Evolutionary conservation across 164 flowering plant species (phyloP).

Genomic region (Chimonanthus salicifolius): DNA sequence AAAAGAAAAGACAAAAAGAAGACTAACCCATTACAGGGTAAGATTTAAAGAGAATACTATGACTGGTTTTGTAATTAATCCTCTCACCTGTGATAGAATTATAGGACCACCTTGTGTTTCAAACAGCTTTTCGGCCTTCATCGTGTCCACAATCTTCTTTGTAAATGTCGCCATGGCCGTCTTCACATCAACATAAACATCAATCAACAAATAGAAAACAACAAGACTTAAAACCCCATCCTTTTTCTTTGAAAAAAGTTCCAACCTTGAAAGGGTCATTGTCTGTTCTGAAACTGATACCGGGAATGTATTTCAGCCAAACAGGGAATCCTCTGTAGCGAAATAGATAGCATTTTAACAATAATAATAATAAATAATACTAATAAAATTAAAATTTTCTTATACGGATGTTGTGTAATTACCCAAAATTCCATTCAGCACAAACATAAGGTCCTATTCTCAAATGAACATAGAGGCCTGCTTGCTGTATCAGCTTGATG

Average conservation of each 20-base stretch:
- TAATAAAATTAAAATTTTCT: not conserved
- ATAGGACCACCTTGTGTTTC: slow-evolving; percentile 64
- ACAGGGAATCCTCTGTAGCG: slow-evolving; percentile 75
- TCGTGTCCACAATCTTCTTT: slow-evolving; percentile 1
- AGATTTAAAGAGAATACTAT: not conserved
- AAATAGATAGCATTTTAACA: not conserved
- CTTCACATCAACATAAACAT: not conserved
- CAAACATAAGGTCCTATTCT: slow-evolving; percentile 14
- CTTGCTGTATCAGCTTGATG: slow-evolving; percentile 5
- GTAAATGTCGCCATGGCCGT: slow-evolving; percentile 1
- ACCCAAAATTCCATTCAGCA: slow-evolving; percentile 17
- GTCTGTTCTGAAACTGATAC: slow-evolving; percentile 28
- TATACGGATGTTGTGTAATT: not conserved
- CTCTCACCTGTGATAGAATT: slow-evolving; percentile 37
- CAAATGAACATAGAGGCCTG: slow-evolving; percentile 10
- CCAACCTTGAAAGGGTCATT: slow-evolving; percentile 62
- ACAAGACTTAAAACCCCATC: not conserved
- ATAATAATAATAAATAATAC: not conserved
- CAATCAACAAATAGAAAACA: not conserved
- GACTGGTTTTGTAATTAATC: not conserved
- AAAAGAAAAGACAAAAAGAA: not conserved
- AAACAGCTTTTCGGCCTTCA: slow-evolving; percentile 21
- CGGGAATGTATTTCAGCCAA: slow-evolving; percentile 47
- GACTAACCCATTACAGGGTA: not conserved
- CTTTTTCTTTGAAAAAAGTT: not conserved